phyloP scores from a whole-genome alignment of 108 stramenopile species.

The Conticribra weissflogii region DNA sequence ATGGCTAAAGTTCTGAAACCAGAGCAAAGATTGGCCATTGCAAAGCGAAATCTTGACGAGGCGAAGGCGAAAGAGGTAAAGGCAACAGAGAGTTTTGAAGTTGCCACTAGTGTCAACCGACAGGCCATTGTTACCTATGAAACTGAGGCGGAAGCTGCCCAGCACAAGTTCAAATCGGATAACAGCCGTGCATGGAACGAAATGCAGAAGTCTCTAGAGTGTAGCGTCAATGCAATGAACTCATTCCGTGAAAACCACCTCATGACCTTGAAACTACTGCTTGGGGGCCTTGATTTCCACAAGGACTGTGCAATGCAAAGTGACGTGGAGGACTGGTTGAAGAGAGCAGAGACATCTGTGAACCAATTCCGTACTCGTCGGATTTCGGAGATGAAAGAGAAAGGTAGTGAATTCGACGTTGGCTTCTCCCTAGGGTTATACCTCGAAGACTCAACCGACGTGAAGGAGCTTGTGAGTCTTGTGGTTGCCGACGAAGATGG shows the following conservation, averaged over 20 bases:
- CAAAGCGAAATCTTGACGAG: slow-evolving; percentile 54
- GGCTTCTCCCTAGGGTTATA: slow-evolving; percentile 36
- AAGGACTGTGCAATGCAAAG: slow-evolving; percentile 3
- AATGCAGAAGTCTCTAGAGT: slow-evolving; percentile 42
- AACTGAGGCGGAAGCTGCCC: slow-evolving; percentile 37
- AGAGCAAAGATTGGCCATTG: slow-evolving; percentile 55
- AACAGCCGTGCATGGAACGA: slow-evolving; percentile 54
- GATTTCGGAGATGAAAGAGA: slow-evolving; percentile 13
- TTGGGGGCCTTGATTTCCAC: not conserved
- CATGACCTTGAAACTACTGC: not conserved
- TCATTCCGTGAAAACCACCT: slow-evolving; percentile 28
- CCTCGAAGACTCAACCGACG: slow-evolving; percentile 27
- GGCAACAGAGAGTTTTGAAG: slow-evolving; percentile 54
- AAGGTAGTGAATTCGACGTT: slow-evolving; percentile 3
- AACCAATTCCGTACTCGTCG: slow-evolving; percentile 12
- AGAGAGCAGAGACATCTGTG: slow-evolving; percentile 21
- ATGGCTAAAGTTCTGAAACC: slow-evolving; percentile 73
- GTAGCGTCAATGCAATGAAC: slow-evolving; percentile 26
- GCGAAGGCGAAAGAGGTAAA: slow-evolving; percentile 61
- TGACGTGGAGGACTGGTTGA: slow-evolving; percentile 32
- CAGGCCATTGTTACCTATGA: slow-evolving; percentile 49
- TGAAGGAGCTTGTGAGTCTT: slow-evolving; percentile 31
- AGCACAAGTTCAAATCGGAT: slow-evolving; percentile 51
- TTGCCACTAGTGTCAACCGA: slow-evolving; percentile 38
- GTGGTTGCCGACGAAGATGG: slow-evolving; percentile 22